phyloP scores from a whole-genome alignment of 331 rosid genomes.

The Acacia pycnantha region DNA sequence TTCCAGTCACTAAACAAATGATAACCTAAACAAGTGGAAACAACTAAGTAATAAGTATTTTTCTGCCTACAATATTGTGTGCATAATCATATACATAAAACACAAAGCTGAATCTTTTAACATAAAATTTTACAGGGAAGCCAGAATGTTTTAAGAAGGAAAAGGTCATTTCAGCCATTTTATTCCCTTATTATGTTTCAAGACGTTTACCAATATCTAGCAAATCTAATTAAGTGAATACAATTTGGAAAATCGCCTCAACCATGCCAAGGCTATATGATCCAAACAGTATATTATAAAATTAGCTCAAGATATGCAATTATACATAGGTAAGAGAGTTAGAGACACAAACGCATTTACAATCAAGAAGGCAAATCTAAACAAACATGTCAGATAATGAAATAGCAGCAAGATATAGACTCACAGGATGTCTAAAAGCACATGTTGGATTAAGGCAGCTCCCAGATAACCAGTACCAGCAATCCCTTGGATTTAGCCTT shows the following conservation, averaged over 20 bases:
- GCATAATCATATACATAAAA: neutral
- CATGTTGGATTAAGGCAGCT: conserved; percentile 70
- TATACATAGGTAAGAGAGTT: neutral
- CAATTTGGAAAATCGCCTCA: neutral
- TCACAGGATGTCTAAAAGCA: conserved; percentile 92
- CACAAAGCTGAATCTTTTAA: neutral
- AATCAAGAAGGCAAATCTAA: neutral
- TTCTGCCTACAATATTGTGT: neutral
- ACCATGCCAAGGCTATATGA: neutral
- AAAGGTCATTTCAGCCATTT: neutral
- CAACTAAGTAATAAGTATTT: neutral
- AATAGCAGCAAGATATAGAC: conserved; percentile 7
- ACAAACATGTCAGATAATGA: neutral
- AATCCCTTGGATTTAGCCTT: conserved; percentile 86
- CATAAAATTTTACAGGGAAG: neutral
- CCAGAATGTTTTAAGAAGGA: neutral
- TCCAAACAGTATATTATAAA: neutral
- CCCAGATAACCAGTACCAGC: conserved; percentile 90
- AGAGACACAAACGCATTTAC: neutral
- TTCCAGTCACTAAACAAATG: neutral
- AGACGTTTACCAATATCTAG: neutral
- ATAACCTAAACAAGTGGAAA: neutral
- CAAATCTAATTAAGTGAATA: neutral
- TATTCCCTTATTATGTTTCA: neutral
- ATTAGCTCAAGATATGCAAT: neutral